Evolutionary conservation across 192 early-diverging fungal species (phyloP).

Genomic region (Entophlyctis helioformis): DNA sequence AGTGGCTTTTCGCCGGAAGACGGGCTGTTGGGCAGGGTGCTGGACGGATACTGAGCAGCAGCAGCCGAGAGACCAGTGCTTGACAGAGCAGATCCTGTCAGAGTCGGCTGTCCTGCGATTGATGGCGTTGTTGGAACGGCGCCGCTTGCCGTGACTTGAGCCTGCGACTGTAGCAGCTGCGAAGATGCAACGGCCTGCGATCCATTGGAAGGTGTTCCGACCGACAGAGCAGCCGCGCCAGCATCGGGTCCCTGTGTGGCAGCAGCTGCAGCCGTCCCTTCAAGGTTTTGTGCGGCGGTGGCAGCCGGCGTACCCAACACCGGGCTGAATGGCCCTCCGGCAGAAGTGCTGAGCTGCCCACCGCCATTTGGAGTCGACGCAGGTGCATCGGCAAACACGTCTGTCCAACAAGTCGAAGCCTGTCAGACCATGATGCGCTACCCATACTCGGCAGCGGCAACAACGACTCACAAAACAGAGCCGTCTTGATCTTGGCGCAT

Average conservation of each 20-base stretch:
- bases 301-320: no score
- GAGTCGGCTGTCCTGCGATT: no score
- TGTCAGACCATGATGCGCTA: neutral
- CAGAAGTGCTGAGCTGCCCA: neutral
- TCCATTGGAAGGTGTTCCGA: no score
- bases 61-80: neutral
- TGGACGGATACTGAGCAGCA: neutral
- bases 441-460: no score
- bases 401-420: neutral
- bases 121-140: no score
- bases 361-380: neutral
- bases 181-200: no score
- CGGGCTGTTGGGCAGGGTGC: neutral
- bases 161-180: no score
- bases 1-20: neutral
- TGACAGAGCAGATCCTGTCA: no score
- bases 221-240: no score
- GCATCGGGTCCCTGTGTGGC: no score
- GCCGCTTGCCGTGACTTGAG: no score
- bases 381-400: neutral
- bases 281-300: neutral
- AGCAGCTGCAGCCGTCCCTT: neutral
- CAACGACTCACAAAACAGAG: slow-evolving; percentile 24
- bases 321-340: no score
- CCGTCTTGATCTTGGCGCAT: slow-evolving; percentile 31